Evolutionary conservation across 2,329 filamentous ascomycete genomes (phyloP).

Genomic region (Cercospora beticola): DNA sequence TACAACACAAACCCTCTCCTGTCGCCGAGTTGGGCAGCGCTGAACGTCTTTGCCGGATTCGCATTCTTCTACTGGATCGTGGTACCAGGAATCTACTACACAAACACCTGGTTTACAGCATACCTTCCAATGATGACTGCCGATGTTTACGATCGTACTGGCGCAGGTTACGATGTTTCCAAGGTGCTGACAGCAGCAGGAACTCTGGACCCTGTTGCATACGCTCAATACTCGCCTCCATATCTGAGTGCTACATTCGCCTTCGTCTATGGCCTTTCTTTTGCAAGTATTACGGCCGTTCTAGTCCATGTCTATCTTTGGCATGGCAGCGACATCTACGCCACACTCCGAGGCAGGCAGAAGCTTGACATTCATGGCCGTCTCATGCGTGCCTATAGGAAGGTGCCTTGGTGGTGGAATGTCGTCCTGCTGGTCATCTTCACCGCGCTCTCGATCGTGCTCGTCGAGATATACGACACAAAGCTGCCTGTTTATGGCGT

Average conservation of each 20-base stretch:
- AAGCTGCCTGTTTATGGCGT: slow-evolving; percentile 75
- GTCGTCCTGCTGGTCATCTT: slow-evolving; percentile 28
- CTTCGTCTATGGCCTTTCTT: slow-evolving; percentile 41
- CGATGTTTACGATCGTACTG: slow-evolving; percentile 82
- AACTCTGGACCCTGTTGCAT: slow-evolving; percentile 29
- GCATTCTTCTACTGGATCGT: slow-evolving; percentile 47
- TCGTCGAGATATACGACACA: slow-evolving; percentile 32
- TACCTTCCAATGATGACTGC: slow-evolving; percentile 86
- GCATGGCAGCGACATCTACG: slow-evolving; percentile 40
- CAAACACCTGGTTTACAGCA: slow-evolving; percentile 68
- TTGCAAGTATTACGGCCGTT: slow-evolving; percentile 41
- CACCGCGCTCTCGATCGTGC: slow-evolving; percentile 31
- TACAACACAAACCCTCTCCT: slow-evolving; percentile 71
- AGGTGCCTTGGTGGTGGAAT: slow-evolving; percentile 74
- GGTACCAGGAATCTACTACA: slow-evolving; percentile 47
- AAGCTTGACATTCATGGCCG: slow-evolving; percentile 61
- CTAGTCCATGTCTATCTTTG: slow-evolving; percentile 40
- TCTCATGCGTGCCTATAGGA: slow-evolving; percentile 77
- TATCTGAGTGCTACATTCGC: slow-evolving; percentile 42
- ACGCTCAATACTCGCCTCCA: slow-evolving; percentile 46
- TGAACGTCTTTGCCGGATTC: slow-evolving; percentile 48
- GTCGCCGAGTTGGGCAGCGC: slow-evolving; percentile 40
- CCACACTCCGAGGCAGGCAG: slow-evolving; percentile 28
- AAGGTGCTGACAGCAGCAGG: slow-evolving; percentile 63
- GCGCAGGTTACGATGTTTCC: slow-evolving; percentile 75